Evolutionary conservation across 495 filamentous ascomycete genomes (phyloP), one percentile per base, ranked within the genome.

Genomic region (Lindgomyces ingoldianus): DNA sequence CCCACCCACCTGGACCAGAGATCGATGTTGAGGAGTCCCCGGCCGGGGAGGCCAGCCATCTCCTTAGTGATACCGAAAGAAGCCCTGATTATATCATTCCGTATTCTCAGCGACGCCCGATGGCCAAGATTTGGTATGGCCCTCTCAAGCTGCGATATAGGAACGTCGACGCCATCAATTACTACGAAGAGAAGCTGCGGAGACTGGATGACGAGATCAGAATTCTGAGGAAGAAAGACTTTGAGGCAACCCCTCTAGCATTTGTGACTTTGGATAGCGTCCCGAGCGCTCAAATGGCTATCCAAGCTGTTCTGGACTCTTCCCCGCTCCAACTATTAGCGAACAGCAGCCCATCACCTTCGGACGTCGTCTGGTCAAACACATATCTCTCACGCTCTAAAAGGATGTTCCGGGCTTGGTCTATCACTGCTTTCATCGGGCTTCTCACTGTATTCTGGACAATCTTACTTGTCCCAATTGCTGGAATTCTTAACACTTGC

Each of bases 181-280:
- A 97, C 73, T 96, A 89, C 71, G 88, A 93, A 66, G 91, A 95
- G 70, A 88, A 88, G 69, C 81, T 98, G n/a, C 87, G 87, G 16
- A 83, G 81, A 27, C 72, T 94, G 4, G 93, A 98, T 61, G 90
- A 93, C 44, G 80, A 87, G 68, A 93, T 99, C 44, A 73, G 74
- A 21, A 74, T 65, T 16, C 85, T 89, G 0, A 83, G 95, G 25
- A 83, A 84, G 67, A 93, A 93, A 72, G 85, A 88, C 16, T 97
- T 90, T 71, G 76, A 81, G 9, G 81, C 95, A 1, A 91, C 85
- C 0, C 86, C 92, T 44, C 79, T 95, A 33, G 95, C 95, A 6
- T 98, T 98, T 74, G 91, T 99, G 30, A 97, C 95, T 0, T 92
- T 99, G 89, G 88, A 96, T 74, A 96, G 91, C 18, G 91, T 93